Base-by-base conservation (phyloP, 78 protist genomes). In the Dictyostelium firmibasis region DNA sequence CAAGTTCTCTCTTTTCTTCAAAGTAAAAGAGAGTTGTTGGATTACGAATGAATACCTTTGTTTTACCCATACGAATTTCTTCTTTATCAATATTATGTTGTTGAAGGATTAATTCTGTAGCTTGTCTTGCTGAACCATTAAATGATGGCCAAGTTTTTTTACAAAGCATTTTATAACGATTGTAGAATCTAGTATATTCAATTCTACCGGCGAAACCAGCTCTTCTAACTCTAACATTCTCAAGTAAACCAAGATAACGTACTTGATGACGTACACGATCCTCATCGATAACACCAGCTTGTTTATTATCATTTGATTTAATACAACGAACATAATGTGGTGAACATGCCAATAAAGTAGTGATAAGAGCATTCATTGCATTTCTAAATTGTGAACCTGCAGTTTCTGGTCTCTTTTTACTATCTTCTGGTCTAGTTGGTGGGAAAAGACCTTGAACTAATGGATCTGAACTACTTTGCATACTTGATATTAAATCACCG, bases 181-280 rank as follows among this genome's bases (percentile, higher is more conserved):
- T 43, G 31, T 92, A 35, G 83, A 99, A 97, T 75, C 91, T 57
- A 25, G 92, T 96, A n/a, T 93, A 98, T 20, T 62, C 86, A 38
- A 92, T 96, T 14, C 99, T 93, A 83, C 96, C 97, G 16, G 99
- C 97, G 81, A 96, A 99, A 23, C 99, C 99, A 9, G 99, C 98
- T 35, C 99, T 92, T 14, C 99, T 83, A 2, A 98, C 99, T 20
- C 98, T 81, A 18, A 98, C 89, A 86, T 97, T 98, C 93, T 98
- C 99, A 29, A 96, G 13, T 18, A 98, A 94, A 86, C 99, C 98
- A 1, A 98, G 50, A 87, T 98, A 97, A 50, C 97, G 77, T 35
- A 96, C 85, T 82, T 97, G 99, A 83, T 96, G 97, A 13, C 76
- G 20, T 9, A 92, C 96, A 7, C 97, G 81, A 60, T 92, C 97